phyloP scores from a whole-genome alignment of 192 early-diverging fungal genomes.

The Gonapodya prolifera region DNA sequence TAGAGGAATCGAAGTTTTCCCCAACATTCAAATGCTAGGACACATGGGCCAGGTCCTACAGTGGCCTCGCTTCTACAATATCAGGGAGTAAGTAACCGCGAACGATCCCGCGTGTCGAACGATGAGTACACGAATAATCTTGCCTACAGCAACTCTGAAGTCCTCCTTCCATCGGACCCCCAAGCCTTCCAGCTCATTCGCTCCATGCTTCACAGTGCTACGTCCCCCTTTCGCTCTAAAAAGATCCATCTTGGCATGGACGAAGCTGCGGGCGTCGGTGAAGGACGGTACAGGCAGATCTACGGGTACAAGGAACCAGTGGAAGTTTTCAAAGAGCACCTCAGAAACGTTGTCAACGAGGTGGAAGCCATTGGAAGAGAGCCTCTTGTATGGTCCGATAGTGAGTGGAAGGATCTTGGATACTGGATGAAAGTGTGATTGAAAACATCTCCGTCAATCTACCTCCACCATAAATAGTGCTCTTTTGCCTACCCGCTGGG shows the following conservation, averaged over 20 bases:
- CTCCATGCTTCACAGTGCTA: conserved; percentile 51
- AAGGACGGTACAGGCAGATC: conserved; percentile 63
- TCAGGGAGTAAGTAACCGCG: conserved; percentile 42
- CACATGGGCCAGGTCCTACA: conserved; percentile 81
- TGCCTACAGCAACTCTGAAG: conserved; percentile 48
- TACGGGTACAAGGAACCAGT: conserved; percentile 63
- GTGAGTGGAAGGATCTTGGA: conserved; percentile 20
- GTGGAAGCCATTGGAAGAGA: conserved; percentile 44
- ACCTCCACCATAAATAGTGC: neutral
- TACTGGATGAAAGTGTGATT: no score
- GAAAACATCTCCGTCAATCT: neutral
- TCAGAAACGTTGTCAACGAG: conserved; percentile 57
- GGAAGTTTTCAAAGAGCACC: conserved; percentile 62
- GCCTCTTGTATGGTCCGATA: conserved; percentile 85
- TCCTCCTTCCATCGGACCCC: conserved; percentile 53
- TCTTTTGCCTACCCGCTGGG: neutral
- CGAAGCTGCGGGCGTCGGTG: conserved; percentile 65
- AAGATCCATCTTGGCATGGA: conserved; percentile 83
- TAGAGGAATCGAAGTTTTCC: conserved; percentile 71
- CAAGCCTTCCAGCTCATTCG: conserved; percentile 70
- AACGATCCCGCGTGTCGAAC: conserved; percentile 7
- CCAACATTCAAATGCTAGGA: conserved; percentile 83
- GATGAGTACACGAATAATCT: no score
- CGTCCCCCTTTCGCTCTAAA: conserved; percentile 56
- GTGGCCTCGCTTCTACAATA: conserved; percentile 65